Evolutionary conservation across 176 grass and related monocot species (phyloP).

Genomic region (Carex myosuroides): DNA sequence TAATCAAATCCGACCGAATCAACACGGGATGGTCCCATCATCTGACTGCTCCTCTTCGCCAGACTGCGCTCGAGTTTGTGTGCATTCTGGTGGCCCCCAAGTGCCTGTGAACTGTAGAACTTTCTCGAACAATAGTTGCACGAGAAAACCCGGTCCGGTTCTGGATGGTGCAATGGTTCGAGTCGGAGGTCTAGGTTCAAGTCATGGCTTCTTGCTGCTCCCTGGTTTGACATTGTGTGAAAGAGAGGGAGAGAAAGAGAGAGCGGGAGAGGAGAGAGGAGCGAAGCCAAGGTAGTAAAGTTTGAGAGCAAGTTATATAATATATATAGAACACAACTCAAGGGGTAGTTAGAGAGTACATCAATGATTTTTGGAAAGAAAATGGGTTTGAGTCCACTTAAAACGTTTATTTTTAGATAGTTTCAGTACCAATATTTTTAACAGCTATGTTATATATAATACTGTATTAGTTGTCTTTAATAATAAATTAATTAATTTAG

Average conservation of each 20-base stretch:
- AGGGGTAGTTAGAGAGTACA: too few relatives aligned
- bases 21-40: background rate
- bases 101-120: constrained; percentile 86
- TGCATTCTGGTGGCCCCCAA: constrained; percentile 97
- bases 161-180: background rate
- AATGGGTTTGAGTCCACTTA: too few relatives aligned
- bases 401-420: too few relatives aligned
- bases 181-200: constrained; percentile 56
- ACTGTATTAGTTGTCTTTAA: too few relatives aligned
- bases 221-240: constrained; percentile 11
- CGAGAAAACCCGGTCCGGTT: constrained; percentile 38
- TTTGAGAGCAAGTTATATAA: background rate
- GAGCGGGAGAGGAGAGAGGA: constrained; percentile 1
- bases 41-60: constrained; percentile 47
- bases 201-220: constrained; percentile 9
- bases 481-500: too few relatives aligned
- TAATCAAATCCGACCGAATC: constrained; percentile 10
- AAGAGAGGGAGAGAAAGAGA: background rate
- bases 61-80: constrained; percentile 95
- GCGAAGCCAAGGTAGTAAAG: background rate
- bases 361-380: too few relatives aligned
- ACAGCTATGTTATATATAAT: too few relatives aligned
- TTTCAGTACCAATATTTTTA: too few relatives aligned
- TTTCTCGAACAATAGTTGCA: constrained; percentile 87
- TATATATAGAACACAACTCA: background rate